Evolutionary conservation across 2,329 filamentous ascomycete genomes (phyloP).

Genomic region (Leptodontidium sp.): DNA sequence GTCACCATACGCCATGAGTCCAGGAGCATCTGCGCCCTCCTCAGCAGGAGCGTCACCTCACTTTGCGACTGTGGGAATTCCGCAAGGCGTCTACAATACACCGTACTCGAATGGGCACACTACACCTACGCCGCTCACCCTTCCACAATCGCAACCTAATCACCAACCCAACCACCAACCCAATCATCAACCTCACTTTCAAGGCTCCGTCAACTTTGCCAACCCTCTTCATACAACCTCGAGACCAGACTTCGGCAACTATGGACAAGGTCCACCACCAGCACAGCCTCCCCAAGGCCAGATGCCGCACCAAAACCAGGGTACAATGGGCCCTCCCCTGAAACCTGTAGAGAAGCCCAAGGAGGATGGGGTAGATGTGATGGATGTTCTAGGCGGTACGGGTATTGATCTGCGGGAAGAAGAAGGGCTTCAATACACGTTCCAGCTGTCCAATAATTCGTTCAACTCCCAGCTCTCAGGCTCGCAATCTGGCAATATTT

Average conservation of each 20-base stretch:
- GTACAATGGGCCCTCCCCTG: slow-evolving; percentile 65
- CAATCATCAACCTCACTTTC: slow-evolving; percentile 39
- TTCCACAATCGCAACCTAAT: slow-evolving; percentile 36
- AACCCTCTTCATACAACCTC: slow-evolving; percentile 32
- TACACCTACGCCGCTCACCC: slow-evolving; percentile 38
- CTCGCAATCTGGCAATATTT: slow-evolving; percentile 51
- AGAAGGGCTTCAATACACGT: slow-evolving; percentile 73
- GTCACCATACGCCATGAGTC: slow-evolving; percentile 59
- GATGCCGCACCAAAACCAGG: slow-evolving; percentile 20
- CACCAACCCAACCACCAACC: slow-evolving; percentile 42
- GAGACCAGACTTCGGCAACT: slow-evolving; percentile 19
- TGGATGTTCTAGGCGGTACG: slow-evolving; percentile 83
- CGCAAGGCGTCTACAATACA: slow-evolving; percentile 44
- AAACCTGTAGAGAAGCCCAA: slow-evolving; percentile 63
- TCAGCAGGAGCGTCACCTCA: slow-evolving; percentile 44
- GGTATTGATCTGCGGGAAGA: slow-evolving; percentile 89
- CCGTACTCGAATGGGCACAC: slow-evolving; percentile 47
- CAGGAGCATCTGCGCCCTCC: slow-evolving; percentile 47
- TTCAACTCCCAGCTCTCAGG: slow-evolving; percentile 54
- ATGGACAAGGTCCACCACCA: slow-evolving; percentile 5
- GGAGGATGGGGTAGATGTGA: slow-evolving; percentile 76
- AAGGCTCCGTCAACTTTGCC: slow-evolving; percentile 39
- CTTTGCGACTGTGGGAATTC: slow-evolving; percentile 44
- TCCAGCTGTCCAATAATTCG: slow-evolving; percentile 68
- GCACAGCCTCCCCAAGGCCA: slow-evolving; percentile 14